These are phyloP conservation scores for Salinomyces thailandicus DNA, from an alignment of 2,329 filamentous ascomycete species.

Conservation along the genomic window DNA sequence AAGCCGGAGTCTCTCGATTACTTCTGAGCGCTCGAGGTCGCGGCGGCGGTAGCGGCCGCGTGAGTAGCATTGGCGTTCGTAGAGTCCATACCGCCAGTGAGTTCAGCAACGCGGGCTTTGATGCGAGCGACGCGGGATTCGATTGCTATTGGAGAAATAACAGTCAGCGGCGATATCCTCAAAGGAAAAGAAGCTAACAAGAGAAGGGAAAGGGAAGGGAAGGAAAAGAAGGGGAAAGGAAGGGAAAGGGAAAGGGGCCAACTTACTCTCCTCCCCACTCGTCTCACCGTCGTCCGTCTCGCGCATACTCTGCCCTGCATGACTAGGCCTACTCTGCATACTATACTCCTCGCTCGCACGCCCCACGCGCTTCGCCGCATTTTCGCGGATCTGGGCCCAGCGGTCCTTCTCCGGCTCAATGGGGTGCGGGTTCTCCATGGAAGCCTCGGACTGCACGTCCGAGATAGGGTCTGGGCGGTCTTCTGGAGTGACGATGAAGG, in stretches of 20 bases:
- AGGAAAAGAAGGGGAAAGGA: too few relatives aligned
- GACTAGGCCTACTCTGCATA: slow-evolving; percentile 36
- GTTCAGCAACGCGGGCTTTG: slow-evolving; percentile 89
- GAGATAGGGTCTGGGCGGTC: slow-evolving; percentile 8
- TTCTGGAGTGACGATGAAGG: slow-evolving; percentile 11
- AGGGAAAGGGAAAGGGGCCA: neutral
- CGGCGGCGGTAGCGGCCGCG: too few relatives aligned
- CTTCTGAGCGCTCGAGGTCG: too few relatives aligned
- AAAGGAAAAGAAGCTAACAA: too few relatives aligned
- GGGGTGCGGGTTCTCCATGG: slow-evolving; percentile 30
- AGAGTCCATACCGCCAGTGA: slow-evolving; percentile 45
- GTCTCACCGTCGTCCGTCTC: slow-evolving; percentile 75
- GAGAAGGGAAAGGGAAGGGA: too few relatives aligned
- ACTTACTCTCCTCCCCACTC: slow-evolving; percentile 90
- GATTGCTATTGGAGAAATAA: slow-evolving; percentile 63
- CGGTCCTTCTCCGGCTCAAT: slow-evolving; percentile 52
- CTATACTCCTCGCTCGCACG: slow-evolving; percentile 56
- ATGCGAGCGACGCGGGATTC: slow-evolving; percentile 94
- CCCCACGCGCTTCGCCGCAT: slow-evolving; percentile 68
- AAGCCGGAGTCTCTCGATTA: too few relatives aligned
- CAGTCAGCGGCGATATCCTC: slow-evolving; percentile 1
- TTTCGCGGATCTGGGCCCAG: slow-evolving; percentile 94
- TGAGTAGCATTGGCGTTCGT: neutral
- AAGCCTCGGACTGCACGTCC: slow-evolving; percentile 31
- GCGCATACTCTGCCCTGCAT: slow-evolving; percentile 39